Evolutionary conservation across 176 grass and related monocot species (phyloP), one percentile per base, ranked within the genome.

Genomic region (Cenchrus americanus): DNA sequence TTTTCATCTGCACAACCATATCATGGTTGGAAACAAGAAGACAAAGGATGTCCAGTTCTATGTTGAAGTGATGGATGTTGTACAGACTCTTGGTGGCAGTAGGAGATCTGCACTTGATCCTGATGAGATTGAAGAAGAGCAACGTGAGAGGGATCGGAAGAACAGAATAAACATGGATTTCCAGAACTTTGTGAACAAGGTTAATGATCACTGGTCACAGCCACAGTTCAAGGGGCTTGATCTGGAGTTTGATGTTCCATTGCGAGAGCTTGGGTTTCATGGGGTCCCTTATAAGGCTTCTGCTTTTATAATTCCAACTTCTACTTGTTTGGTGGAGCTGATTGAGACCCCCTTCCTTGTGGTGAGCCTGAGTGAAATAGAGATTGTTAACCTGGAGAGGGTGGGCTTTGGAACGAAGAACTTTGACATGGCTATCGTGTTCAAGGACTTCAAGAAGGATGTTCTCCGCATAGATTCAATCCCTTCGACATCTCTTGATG

Each of bases 1-100:
- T 85, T 97, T 97, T 74, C 92, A 94, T 81, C 27, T 97, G 72
- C 91, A 92, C 74, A 92, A 97, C 71, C 92, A 97, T 53, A 94
- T 97, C 72, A 97, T 93, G 95, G 92, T 94, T 49, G 92, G 95
- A 37, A 97, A 91, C 74, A 97, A 89, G 76, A 97, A 94, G 79
- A 97, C 95, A 5, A 97, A 94, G 54, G 95, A 97, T 76, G 92
- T 97, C 51, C 90, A 97, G 60, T 97, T 97, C 77, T 97, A 88
- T 86, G 91, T 92, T 84, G 95, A 97, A 81, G 95, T 97, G 82
- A 94, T 97, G 95, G 95, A 97, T 89, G 92, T 91, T 89, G 94
- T 97, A 54, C 90, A 94, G 70, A 86, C 94, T 11, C 70, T 94
- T 66, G 90, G 90, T 72, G 88, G 87, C 27, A 88, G 70, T 27